Base-by-base conservation (phyloP, 164 flowering plant species). In the Kalanchoe fedtschenkoi region DNA sequence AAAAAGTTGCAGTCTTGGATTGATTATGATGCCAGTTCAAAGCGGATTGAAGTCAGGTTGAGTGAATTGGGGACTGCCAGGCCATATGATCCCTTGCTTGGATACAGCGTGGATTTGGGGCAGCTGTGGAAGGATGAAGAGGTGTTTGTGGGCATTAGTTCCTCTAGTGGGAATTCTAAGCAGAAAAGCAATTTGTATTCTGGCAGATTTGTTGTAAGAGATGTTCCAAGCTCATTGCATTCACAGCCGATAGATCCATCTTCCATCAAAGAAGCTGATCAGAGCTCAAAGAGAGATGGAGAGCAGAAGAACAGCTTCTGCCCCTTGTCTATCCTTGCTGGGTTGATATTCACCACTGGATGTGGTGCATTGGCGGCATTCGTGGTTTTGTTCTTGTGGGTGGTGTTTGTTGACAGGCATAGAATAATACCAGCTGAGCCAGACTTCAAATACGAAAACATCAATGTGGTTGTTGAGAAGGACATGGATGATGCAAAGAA, bases 21-120 rank as follows among this genome's bases (percentile, higher is more conserved):
- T 19, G 79, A 76, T 68, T 76, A 76, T 41, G 72, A 72, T 46
- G 60, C 71, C 4, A 62, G 69, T 57, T 72, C 70, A 3, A 76
- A 72, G 65, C 56, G 68, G 43, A 42, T 76, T 17, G 74, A 70
- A 37, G 68, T 76, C 19, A 65, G 79, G 63, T 47, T 76, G 58
- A 53, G 66, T 59, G 69, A 66, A 63, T 63, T 60, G 0, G 65
- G 68, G 14, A 64, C 65, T 13, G 7, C 46, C 10, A 72, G 72
- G 64, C 76, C 79, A 9, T 62, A 26, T 30, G 26, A 65, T 62
- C 70, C 76, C 0, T 32, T 72, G 34, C 34, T 68, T 3, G 63
- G 72, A 2, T 43, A 65, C 19, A 1, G 35, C 0, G 42, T 72
- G n/a, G 74, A 76, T 63, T 56, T 76, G 54, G 26, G 44, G 2